Evolutionary conservation across 208 protist genomes (phyloP).

Genomic region (Acanthamoeba culbertsoni): DNA sequence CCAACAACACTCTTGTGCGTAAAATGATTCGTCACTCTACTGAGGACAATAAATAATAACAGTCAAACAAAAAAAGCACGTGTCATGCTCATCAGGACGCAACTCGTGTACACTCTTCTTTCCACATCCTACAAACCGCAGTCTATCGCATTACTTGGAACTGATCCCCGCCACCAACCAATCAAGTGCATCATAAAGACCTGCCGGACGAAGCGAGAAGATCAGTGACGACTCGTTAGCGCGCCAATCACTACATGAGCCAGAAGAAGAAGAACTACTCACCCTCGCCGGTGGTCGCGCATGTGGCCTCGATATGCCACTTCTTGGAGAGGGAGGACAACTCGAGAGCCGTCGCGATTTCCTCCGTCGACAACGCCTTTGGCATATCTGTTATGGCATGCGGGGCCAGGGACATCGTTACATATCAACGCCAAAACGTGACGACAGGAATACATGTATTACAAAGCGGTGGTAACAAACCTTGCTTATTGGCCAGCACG

Average conservation of each 20-base stretch:
- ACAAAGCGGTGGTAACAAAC: too few relatives aligned
- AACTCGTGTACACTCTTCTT: too few relatives aligned
- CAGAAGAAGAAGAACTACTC: background rate
- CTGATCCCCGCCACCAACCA: slow-evolving; percentile 15
- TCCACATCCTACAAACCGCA: too few relatives aligned
- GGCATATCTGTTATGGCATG: slow-evolving; percentile 84
- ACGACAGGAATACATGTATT: too few relatives aligned
- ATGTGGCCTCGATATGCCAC: slow-evolving; percentile 65
- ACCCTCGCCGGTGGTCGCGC: slow-evolving; percentile 30
- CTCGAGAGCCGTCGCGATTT: slow-evolving; percentile 86
- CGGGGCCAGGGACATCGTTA: background rate
- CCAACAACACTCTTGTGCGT: too few relatives aligned
- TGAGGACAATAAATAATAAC: too few relatives aligned
- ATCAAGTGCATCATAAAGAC: background rate
- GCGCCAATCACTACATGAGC: background rate
- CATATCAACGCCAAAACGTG: background rate
- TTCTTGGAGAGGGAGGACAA: slow-evolving; percentile 68
- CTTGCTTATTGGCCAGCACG: slow-evolving; percentile 90
- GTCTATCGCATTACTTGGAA: background rate
- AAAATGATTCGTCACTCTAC: too few relatives aligned
- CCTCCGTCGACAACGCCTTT: slow-evolving; percentile 86
- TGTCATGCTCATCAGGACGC: too few relatives aligned
- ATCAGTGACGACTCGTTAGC: background rate
- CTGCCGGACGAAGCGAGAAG: too few relatives aligned
- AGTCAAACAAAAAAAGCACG: too few relatives aligned